phyloP scores from a whole-genome alignment of 257 asterid genomes.

The Orobanche coerulescens region DNA sequence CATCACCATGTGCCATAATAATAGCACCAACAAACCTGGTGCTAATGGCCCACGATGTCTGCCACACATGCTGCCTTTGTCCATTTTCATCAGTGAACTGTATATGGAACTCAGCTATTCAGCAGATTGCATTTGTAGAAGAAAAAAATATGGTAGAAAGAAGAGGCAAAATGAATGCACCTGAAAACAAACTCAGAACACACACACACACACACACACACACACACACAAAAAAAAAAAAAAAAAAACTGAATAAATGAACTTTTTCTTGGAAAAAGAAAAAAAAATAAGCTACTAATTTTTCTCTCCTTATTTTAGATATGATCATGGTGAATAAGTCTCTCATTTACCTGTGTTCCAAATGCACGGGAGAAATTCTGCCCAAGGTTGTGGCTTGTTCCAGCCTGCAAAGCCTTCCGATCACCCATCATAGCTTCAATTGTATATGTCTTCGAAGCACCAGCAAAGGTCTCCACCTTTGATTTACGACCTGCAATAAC shows the following conservation, averaged over 20 bases:
- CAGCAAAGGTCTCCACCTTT: constrained; percentile 87
- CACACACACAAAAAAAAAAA: no score
- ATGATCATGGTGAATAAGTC: no score
- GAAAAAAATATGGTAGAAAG: background rate
- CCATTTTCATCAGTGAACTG: constrained; percentile 97
- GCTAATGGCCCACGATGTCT: constrained; percentile 99
- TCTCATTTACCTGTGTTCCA: constrained; percentile 65
- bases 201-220: no score
- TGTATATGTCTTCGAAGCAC: constrained; percentile 89
- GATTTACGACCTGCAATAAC: constrained; percentile 96
- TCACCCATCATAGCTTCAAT: constrained; percentile 99
- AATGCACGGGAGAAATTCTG: constrained; percentile 97
- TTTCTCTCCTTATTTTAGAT: no score
- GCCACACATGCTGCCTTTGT: constrained; percentile 91
- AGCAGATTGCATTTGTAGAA: constrained; percentile 5
- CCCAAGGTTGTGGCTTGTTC: constrained; percentile 98
- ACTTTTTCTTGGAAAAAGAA: no score
- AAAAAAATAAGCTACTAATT: no score
- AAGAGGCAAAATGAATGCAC: background rate
- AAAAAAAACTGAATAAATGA: background rate
- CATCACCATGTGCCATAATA: constrained; percentile 98
- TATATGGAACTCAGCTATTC: constrained; percentile 13
- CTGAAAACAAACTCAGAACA: background rate
- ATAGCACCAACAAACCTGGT: constrained; percentile 95
- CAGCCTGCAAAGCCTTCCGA: constrained; percentile 93